These are phyloP conservation scores for Bryoerythrophyllum caledonicum DNA, from an alignment of 225 moss, liverwort and hornwort genomes.

Conservation along the genomic window DNA sequence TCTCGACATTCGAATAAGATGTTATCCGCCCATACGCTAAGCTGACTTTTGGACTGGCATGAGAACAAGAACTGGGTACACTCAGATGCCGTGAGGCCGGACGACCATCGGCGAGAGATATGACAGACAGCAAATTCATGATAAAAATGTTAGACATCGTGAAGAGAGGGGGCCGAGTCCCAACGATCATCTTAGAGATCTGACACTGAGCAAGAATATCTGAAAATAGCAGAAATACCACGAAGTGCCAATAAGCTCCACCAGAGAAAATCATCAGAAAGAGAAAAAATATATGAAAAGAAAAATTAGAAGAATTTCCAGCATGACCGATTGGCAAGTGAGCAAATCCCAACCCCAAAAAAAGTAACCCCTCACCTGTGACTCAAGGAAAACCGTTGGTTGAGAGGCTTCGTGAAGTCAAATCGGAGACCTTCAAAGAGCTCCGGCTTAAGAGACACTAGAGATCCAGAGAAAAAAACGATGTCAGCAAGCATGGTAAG, in stretches of 20 bases:
- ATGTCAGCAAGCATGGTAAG: neutral
- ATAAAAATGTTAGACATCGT: neutral
- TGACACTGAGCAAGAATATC: neutral
- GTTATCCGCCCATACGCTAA: neutral
- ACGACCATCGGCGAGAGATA: neutral
- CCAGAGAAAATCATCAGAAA: neutral
- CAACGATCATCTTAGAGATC: neutral
- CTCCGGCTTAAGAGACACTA: conserved; percentile 97
- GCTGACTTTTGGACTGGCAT: conserved; percentile 4
- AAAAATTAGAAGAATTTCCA: neutral
- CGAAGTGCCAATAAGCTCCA: conserved; percentile 4
- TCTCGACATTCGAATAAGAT: neutral
- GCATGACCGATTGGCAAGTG: conserved; percentile 5
- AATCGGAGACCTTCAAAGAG: conserved; percentile 97
- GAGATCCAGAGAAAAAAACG: conserved; percentile 25
- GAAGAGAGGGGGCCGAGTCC: neutral
- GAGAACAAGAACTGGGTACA: neutral
- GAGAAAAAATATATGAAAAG: neutral
- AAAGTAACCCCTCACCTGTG: conserved; percentile 58
- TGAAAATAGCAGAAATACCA: neutral
- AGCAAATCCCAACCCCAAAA: conserved; percentile 11
- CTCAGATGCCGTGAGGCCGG: neutral
- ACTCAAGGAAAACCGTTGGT: conserved; percentile 94
- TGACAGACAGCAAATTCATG: conserved; percentile 7
- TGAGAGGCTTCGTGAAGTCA: conserved; percentile 98